Conservation (phyloP, 2,329 filamentous ascomycete species). For the Salinomyces thailandicus region DNA sequence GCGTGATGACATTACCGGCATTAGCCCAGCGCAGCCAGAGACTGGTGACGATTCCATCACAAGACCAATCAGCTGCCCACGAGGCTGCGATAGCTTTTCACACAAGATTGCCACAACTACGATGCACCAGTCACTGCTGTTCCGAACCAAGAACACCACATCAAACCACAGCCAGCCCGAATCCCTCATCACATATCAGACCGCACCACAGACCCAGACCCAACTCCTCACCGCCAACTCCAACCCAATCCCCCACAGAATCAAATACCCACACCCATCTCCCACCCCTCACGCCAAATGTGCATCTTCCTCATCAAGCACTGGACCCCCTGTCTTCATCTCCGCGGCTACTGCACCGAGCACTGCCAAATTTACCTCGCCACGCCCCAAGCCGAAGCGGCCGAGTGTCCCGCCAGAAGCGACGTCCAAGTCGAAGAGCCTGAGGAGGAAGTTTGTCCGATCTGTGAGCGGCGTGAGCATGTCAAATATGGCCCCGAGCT, state of each 20-base stretch:
- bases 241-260: not conserved
- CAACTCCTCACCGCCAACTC: not conserved
- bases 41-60: too few relatives aligned
- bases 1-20: too few relatives aligned
- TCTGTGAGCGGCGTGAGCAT: slow-evolving; percentile 2
- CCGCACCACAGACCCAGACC: not conserved
- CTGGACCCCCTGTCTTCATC: slow-evolving; percentile 5
- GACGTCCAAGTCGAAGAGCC: not conserved
- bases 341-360: slow-evolving; percentile 4
- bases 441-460: slow-evolving; percentile 3
- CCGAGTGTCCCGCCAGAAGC: slow-evolving; percentile 3
- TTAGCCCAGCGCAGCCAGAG: too few relatives aligned
- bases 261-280: not conserved
- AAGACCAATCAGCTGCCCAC: too few relatives aligned
- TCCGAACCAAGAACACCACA: too few relatives aligned
- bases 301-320: slow-evolving; percentile 5
- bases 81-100: too few relatives aligned
- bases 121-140: too few relatives aligned
- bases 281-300: too few relatives aligned
- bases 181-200: not conserved
- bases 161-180: too few relatives aligned
- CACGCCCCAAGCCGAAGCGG: not conserved
- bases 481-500: too few relatives aligned
- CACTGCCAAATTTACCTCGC: slow-evolving; percentile 1
- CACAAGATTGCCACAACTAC: too few relatives aligned